phyloP scores from a whole-genome alignment of 169 alveolate species.

The Plasmodium knowlesi region DNA sequence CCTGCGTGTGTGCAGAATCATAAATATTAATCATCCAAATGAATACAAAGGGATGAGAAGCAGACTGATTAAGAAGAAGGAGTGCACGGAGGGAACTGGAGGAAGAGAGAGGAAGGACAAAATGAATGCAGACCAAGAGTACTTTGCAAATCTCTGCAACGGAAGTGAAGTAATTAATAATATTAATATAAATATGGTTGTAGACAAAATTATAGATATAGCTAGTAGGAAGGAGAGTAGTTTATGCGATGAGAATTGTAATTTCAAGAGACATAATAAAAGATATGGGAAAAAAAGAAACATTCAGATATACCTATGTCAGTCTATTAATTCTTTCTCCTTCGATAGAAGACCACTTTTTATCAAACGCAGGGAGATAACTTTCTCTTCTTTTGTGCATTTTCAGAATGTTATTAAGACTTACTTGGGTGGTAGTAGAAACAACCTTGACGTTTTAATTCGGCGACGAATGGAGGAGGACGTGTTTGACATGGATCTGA shows the following conservation, averaged over 20 bases:
- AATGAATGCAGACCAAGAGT: not conserved
- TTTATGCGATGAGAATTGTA: constrained; percentile 49
- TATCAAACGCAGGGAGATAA: constrained; percentile 50
- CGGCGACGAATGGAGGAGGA: constrained; percentile 9
- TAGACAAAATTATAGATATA: constrained; percentile 28
- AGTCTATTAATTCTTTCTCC: constrained; percentile 42
- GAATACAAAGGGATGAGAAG: constrained; percentile 1
- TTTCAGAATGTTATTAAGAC: constrained; percentile 33
- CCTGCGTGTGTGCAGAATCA: constrained; percentile 45
- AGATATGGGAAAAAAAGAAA: constrained; percentile 23
- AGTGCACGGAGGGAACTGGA: not conserved
- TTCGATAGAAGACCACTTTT: constrained; percentile 53
- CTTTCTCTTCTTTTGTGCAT: constrained; percentile 55
- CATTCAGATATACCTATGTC: constrained; percentile 58
- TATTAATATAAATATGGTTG: constrained; percentile 63
- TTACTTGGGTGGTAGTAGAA: not conserved
- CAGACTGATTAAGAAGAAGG: not conserved
- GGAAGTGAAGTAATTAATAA: constrained; percentile 69
- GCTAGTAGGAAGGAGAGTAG: constrained; percentile 40
- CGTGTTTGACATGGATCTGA: constrained; percentile 17
- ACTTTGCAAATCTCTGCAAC: constrained; percentile 46
- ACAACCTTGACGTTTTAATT: not conserved
- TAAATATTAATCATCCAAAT: constrained; percentile 47
- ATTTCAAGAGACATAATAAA: constrained; percentile 17
- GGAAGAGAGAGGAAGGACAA: not conserved